Conservation (phyloP, 2,329 filamentous ascomycete genomes). For the Xylaria digitata region DNA sequence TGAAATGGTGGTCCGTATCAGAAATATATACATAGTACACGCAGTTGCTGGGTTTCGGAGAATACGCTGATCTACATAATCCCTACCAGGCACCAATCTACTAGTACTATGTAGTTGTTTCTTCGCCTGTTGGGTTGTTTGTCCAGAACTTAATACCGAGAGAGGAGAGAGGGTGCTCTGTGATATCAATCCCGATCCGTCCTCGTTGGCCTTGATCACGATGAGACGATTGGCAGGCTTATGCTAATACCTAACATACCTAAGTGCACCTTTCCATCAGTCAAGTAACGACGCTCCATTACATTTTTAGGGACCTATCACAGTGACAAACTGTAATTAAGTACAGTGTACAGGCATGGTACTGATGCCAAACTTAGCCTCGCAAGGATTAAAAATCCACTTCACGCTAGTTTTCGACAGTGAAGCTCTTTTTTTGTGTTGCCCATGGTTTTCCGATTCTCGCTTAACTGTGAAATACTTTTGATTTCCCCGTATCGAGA, state of each 20-base stretch:
- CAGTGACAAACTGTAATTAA: conserved; percentile 4
- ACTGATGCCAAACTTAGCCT: conserved; percentile 6
- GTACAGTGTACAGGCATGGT: conserved; percentile 8
- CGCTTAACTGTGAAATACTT: background rate
- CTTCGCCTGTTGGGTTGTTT: conserved; percentile 25
- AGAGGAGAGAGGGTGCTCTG: conserved; percentile 19
- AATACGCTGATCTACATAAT: conserved; percentile 50
- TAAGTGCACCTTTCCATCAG: background rate
- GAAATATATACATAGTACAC: conserved; percentile 15
- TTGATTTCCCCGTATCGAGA: background rate
- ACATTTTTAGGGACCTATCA: background rate
- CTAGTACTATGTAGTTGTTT: background rate
- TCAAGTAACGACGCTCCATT: background rate
- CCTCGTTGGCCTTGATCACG: background rate
- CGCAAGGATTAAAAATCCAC: conserved; percentile 19
- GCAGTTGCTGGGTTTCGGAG: conserved; percentile 45
- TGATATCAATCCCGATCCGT: background rate
- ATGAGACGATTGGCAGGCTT: background rate
- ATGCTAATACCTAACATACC: background rate
- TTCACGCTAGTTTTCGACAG: background rate
- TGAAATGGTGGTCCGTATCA: conserved; percentile 43
- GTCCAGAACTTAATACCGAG: conserved; percentile 34
- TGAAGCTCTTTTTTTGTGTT: conserved; percentile 7
- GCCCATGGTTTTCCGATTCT: conserved; percentile 10
- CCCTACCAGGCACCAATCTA: conserved; percentile 42